Evolutionary conservation across 2,329 filamentous ascomycete genomes (phyloP).

Genomic region (Clonostachys chloroleuca): DNA sequence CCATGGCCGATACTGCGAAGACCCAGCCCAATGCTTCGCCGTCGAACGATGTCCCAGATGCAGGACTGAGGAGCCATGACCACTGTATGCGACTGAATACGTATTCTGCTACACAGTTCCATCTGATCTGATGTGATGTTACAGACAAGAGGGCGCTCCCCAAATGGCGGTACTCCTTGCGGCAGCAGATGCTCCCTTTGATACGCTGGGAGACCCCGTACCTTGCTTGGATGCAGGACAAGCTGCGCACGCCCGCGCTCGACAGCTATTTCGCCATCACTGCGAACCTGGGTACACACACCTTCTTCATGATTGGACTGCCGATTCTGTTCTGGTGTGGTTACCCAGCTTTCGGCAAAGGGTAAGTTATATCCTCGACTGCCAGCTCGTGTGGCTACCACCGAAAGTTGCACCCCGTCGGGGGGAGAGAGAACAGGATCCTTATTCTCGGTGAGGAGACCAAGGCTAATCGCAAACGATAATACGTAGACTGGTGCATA

Average conservation of each 20-base stretch:
- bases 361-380: conserved; percentile 49
- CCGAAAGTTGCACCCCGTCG: background rate
- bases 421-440: conserved; percentile 5
- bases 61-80: conserved; percentile 75
- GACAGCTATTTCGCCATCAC: conserved; percentile 97
- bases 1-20: background rate
- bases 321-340: conserved; percentile 98
- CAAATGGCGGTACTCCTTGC: conserved; percentile 80
- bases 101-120: background rate
- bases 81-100: conserved; percentile 54
- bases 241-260: conserved; percentile 74
- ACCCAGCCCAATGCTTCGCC: background rate
- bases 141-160: conserved; percentile 80
- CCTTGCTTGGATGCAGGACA: conserved; percentile 80
- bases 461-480: background rate
- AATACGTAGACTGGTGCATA: conserved; percentile 59
- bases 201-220: conserved; percentile 95
- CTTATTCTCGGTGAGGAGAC: background rate
- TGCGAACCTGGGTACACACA: conserved; percentile 94
- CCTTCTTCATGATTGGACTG: conserved; percentile 95
- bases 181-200: conserved; percentile 77
- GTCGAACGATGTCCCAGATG: conserved; percentile 42
- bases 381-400: background rate
- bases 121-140: background rate
- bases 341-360: conserved; percentile 78